A percentile compares a stretch with the other conserved stretches of the same genome.
phyloP scores from a whole-genome alignment of 2,329 filamentous ascomycete species.

The Penicillium sp. region DNA sequence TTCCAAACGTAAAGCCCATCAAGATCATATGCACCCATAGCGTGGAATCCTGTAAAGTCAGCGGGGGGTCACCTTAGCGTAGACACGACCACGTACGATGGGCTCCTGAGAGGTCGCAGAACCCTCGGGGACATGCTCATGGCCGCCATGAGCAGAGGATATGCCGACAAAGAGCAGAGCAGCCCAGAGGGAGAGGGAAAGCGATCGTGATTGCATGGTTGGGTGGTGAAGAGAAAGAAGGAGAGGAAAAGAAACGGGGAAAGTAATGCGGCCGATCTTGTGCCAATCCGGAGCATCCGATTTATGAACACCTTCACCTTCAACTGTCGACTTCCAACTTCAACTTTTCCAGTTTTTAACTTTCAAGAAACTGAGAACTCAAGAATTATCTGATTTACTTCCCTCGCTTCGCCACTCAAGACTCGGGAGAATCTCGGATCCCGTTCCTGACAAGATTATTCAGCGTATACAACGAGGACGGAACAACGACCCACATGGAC shows the following conservation, averaged over 20 bases:
- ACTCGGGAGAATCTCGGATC: background rate
- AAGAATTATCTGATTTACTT: background rate
- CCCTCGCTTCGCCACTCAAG: background rate
- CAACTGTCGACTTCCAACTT: too few relatives aligned
- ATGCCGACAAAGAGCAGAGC: slow-evolving; percentile 27
- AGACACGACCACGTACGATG: slow-evolving; percentile 52
- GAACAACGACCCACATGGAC: slow-evolving; percentile 3
- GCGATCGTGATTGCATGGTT: background rate
- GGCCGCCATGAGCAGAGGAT: slow-evolving; percentile 49
- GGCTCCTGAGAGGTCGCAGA: slow-evolving; percentile 66
- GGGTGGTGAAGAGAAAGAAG: slow-evolving; percentile 7
- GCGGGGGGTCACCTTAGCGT: background rate
- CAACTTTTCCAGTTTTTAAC: background rate
- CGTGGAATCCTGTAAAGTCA: slow-evolving; percentile 59
- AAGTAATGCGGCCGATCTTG: slow-evolving; percentile 8
- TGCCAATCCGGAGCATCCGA: slow-evolving; percentile 23
- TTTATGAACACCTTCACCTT: too few relatives aligned
- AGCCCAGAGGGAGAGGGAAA: slow-evolving; percentile 5
- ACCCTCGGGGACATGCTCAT: slow-evolving; percentile 62
- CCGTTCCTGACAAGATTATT: slow-evolving; percentile 12
- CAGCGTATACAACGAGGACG: slow-evolving; percentile 6
- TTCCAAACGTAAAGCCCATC: slow-evolving; percentile 79
- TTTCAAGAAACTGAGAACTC: background rate
- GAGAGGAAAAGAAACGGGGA: slow-evolving; percentile 6
- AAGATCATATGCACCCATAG: slow-evolving; percentile 93